Evolutionary conservation across 1,139 yeast species (phyloP), one percentile per base, ranked within the genome.

Genomic region (Yamadazyma sp.): DNA sequence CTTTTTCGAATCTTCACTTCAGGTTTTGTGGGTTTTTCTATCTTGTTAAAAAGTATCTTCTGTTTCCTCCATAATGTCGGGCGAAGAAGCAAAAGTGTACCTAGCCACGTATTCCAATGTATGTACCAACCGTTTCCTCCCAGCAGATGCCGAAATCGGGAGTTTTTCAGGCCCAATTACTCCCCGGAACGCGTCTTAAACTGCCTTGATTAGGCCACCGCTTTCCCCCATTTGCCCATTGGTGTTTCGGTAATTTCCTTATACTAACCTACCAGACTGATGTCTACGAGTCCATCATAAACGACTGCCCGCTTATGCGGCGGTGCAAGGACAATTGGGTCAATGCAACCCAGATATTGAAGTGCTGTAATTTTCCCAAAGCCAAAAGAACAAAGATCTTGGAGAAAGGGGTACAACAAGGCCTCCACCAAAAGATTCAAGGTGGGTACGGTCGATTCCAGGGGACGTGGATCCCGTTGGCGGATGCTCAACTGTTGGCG

Each of bases 371-470:
- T 56, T 89, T 91, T 58, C 96, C 96, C 46, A 91, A 91, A 61
- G 96, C 97, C 2, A 88, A 86, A 59, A 71, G 98, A 55, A 91
- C 97, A 10, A 81, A 95, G 56, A 89, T 89, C 47, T 74, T 91
- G 52, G 98, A 92, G 56, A 83, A 86, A 54, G 97, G 94, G 46
- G 95, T 91, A 16, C 95, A 88, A 52, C 81, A 79, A 38, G 95
- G 95, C 2, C 65, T 72, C 11, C 96, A 88, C 60, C 97, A 91
- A 56, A 91, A 91, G 61, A 89, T 92, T 18, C 98, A 92, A 61
- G 98, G 98, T 48, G 98, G 98, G 2, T 91, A 89, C 53, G 98
- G 98, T 36, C 83, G 92, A 57, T 92, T 89, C 62, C 98, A 92
- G 61, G 98, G 98, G 16, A 91, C 98, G 2, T 92, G 98, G 97